phyloP scores from a whole-genome alignment of 495 filamentous ascomycete genomes.

The Tuber melanosporum region DNA sequence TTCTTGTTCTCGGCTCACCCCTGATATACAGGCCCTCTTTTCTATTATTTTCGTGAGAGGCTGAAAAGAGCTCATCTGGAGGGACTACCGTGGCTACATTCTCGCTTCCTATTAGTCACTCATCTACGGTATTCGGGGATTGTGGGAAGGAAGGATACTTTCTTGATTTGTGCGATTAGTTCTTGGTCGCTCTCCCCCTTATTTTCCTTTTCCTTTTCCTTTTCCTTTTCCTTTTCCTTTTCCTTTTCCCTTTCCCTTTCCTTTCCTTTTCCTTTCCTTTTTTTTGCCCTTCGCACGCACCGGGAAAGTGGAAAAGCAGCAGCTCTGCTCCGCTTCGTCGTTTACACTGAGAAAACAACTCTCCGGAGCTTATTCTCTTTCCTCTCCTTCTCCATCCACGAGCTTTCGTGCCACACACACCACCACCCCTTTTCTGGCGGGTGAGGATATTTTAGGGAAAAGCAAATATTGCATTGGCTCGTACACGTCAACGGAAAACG shows the following conservation, averaged over 20 bases:
- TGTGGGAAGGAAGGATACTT: background rate
- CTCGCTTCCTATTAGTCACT: background rate
- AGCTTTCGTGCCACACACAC: conserved; percentile 1
- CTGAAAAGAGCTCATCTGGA: background rate
- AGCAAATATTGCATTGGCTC: conserved; percentile 4
- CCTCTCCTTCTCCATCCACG: background rate
- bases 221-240: background rate
- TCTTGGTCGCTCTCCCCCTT: background rate
- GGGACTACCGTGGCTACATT: background rate
- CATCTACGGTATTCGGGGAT: background rate
- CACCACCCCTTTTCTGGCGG: conserved; percentile 2
- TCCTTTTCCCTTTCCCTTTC: background rate
- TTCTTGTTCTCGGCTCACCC: background rate
- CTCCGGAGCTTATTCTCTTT: background rate
- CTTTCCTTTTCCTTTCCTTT: background rate
- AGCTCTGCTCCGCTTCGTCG: background rate
- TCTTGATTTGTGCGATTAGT: background rate
- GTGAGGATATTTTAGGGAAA: background rate
- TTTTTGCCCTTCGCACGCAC: background rate
- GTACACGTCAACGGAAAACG: background rate
- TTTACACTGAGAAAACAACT: background rate
- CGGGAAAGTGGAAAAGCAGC: background rate
- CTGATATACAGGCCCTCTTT: background rate
- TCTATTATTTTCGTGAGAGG: background rate
- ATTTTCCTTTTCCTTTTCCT: background rate